phyloP scores from a whole-genome alignment of 257 asterid species.

The Nicotiana undulata region DNA sequence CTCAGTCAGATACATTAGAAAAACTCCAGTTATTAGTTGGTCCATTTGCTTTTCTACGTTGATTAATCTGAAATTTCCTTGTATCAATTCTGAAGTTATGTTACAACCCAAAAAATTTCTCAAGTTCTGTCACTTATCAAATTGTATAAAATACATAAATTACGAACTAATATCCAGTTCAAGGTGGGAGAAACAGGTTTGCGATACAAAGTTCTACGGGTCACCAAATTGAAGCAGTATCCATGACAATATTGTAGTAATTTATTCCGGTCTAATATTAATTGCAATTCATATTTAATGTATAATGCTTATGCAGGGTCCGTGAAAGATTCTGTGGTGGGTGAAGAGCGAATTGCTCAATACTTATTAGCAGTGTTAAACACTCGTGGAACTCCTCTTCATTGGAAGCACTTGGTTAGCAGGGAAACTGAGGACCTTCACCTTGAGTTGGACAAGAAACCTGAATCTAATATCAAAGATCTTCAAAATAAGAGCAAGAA shows the following conservation, averaged over 20 bases:
- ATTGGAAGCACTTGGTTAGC: conserved; percentile 51
- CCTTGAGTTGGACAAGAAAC: conserved; percentile 29
- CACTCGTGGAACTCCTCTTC: conserved; percentile 87
- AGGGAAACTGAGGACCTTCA: conserved; percentile 23
- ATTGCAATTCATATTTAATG: background rate
- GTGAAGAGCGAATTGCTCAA: conserved; percentile 88
- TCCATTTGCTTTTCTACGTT: background rate
- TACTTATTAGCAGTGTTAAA: conserved; percentile 79
- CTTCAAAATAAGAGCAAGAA: conserved; percentile 43
- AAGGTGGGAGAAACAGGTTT: background rate
- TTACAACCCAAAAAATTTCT: background rate
- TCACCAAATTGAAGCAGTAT: background rate
- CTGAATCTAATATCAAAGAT: conserved; percentile 41
- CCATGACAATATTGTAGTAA: background rate
- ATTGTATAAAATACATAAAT: background rate
- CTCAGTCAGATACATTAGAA: background rate
- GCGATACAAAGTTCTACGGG: no score
- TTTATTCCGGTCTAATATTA: background rate
- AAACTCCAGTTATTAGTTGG: background rate
- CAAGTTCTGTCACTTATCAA: background rate
- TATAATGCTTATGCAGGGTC: conserved; percentile 49
- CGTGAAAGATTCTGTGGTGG: conserved; percentile 90
- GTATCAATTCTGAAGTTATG: background rate
- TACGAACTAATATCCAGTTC: background rate
- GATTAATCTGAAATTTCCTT: background rate